phyloP scores from a whole-genome alignment of 495 filamentous ascomycete genomes.

The Penicillium malachiteum region DNA sequence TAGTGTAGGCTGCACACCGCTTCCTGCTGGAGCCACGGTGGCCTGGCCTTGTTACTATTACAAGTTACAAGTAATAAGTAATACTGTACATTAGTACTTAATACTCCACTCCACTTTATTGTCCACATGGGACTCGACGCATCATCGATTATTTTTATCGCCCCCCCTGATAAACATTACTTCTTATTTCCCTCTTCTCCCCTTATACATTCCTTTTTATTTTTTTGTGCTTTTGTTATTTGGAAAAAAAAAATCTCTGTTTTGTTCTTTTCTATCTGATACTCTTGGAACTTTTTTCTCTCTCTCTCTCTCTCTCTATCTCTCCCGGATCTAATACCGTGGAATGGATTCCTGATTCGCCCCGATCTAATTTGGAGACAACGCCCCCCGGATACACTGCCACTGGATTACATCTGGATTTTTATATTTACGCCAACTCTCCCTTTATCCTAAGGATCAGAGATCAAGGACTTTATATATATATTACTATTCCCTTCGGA shows the following conservation, averaged over 20 bases:
- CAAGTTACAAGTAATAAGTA: too few species aligned
- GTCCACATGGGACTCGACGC: constrained; percentile 19
- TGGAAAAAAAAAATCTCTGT: neutral
- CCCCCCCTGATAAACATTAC: neutral
- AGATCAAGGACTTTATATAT: too few species aligned
- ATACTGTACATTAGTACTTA: too few species aligned
- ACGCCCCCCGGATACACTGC: too few species aligned
- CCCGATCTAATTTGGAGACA: too few species aligned
- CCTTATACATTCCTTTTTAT: neutral
- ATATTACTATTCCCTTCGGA: neutral
- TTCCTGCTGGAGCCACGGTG: constrained; percentile 12
- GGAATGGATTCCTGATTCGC: constrained; percentile 18
- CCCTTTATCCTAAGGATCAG: neutral
- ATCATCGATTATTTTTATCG: constrained; percentile 26
- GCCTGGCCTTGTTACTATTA: constrained; percentile 8
- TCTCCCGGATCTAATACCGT: neutral
- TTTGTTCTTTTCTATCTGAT: neutral
- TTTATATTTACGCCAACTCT: neutral
- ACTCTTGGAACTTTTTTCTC: neutral
- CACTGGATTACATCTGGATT: neutral
- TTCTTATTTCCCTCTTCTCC: neutral
- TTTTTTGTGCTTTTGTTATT: neutral
- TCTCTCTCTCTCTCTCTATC: too few species aligned
- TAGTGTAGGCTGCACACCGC: constrained; percentile 13
- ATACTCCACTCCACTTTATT: too few species aligned